phyloP scores from a whole-genome alignment of 1,284 basidiomycete genomes.

The Thecaphora thlaspeos region DNA sequence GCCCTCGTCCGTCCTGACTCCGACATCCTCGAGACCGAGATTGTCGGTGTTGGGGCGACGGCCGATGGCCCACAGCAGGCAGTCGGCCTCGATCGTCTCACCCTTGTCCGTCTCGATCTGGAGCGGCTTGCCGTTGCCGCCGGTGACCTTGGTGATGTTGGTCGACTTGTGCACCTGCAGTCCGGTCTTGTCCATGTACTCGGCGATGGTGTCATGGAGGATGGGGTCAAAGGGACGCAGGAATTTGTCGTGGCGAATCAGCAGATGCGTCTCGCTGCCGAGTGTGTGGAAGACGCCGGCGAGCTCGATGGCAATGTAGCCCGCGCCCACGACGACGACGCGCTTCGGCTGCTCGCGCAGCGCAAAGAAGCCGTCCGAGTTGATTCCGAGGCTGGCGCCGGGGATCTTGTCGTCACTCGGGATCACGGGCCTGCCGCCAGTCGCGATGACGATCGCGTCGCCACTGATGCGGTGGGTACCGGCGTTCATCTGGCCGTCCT shows the following conservation, averaged over 20 bases:
- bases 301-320: conserved; percentile 90
- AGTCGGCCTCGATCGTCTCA: conserved; percentile 79
- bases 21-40: conserved; percentile 75
- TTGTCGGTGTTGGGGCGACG: conserved; percentile 76
- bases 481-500: conserved; percentile 62
- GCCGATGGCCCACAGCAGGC: conserved; percentile 91
- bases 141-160: conserved; percentile 74
- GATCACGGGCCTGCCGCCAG: conserved; percentile 78
- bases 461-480: conserved; percentile 54
- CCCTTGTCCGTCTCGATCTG: conserved; percentile 62
- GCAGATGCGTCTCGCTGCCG: conserved; percentile 76
- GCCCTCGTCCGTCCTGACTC: conserved; percentile 73
- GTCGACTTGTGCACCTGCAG: conserved; percentile 79
- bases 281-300: conserved; percentile 56
- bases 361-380: conserved; percentile 95
- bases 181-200: conserved; percentile 92
- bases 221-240: conserved; percentile 89
- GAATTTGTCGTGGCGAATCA: conserved; percentile 86
- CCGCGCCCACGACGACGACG: conserved; percentile 90
- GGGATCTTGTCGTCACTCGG: conserved; percentile 80
- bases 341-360: conserved; percentile 85
- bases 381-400: conserved; percentile 83
- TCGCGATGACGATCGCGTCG: conserved; percentile 65
- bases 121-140: conserved; percentile 53
- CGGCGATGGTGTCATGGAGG: conserved; percentile 80